Evolutionary conservation across 2,329 filamentous ascomycete species (phyloP), one percentile per base, ranked within the genome.

Genomic region (Colletotrichum navitas): DNA sequence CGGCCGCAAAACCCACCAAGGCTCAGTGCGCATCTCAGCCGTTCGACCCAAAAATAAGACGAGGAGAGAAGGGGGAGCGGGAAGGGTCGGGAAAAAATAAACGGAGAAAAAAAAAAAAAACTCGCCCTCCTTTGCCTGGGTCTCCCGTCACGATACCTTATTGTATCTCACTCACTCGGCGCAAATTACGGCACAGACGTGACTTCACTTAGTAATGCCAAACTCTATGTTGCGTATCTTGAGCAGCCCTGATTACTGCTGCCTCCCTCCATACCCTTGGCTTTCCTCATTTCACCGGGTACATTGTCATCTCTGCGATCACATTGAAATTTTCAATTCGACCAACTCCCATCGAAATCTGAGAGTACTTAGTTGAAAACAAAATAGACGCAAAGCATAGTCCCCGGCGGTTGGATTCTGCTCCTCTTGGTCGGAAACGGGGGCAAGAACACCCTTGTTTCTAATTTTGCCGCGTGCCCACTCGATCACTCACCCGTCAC

Each of bases 391-490:
- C 41, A 62, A 51, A 62, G 29, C 36, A n/a, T 39, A 18, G 43
- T 21, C 21, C 52, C 10, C 12, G 24, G 39, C 36, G 18, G 21
- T 39, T 56, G 65, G 34, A 29, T 21, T 45, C 21, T 10, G 36
- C 58, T 16, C 29, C 58, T 47, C 36, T 18, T 26, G 26, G 32
- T 24, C 10, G 63, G 34, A 52, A 60, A 60, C 32, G 39, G 39
- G 47, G 39, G 18, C 8, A 14, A 11, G n/a, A 29, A 36, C 26
- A 66, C 29, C 54, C 63, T 59, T 58, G 63, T 39, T 52, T 66
- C 41, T 65, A 41, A 11, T 41, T 54, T 58, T 65, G 63, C n/a
- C 32, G 41, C 43, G 59, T 52, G 43, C 32, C 63, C 43, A 34
- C 54, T 32, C 32, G 14, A 24, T 66, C 24, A 47, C 29, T 47